phyloP scores from a whole-genome alignment of 1,284 basidiomycete species.

The Fomitopsis schrenkii region DNA sequence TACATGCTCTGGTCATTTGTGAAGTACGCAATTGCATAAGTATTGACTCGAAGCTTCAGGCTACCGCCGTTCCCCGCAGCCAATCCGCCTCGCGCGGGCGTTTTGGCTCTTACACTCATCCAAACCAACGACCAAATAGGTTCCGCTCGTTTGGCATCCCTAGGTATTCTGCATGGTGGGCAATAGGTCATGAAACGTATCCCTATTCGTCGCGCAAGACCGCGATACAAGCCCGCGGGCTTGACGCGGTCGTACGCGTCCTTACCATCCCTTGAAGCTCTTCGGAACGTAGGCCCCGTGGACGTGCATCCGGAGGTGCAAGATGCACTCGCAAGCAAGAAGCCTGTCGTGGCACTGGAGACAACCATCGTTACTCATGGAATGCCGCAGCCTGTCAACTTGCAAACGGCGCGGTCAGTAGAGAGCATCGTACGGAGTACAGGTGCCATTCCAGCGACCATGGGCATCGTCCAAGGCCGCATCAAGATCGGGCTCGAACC shows the following conservation, averaged over 20 bases:
- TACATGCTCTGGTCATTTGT: no score
- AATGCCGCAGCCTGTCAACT: constrained; percentile 78
- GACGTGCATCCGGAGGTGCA: constrained; percentile 79
- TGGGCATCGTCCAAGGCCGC: constrained; percentile 81
- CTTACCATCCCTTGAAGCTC: constrained; percentile 1
- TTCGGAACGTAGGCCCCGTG: constrained; percentile 30
- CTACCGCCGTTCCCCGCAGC: no score
- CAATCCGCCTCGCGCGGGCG: no score
- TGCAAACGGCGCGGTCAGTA: constrained; percentile 69
- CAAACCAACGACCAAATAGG: no score
- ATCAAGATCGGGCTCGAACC: constrained; percentile 82
- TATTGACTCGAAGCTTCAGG: no score
- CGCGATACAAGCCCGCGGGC: not conserved
- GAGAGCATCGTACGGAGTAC: constrained; percentile 77
- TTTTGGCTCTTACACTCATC: no score
- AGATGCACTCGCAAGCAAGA: constrained; percentile 60
- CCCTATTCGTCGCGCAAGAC: not conserved
- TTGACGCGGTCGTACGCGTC: not conserved
- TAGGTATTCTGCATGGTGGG: not conserved
- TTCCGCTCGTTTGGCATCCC: not conserved
- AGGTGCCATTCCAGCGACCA: constrained; percentile 86
- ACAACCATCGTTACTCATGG: constrained; percentile 94
- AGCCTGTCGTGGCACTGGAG: constrained; percentile 74
- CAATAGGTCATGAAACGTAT: not conserved
- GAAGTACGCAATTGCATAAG: no score